Evolutionary conservation across 2,329 filamentous ascomycete species (phyloP).

Genomic region (Diaporthe citri): DNA sequence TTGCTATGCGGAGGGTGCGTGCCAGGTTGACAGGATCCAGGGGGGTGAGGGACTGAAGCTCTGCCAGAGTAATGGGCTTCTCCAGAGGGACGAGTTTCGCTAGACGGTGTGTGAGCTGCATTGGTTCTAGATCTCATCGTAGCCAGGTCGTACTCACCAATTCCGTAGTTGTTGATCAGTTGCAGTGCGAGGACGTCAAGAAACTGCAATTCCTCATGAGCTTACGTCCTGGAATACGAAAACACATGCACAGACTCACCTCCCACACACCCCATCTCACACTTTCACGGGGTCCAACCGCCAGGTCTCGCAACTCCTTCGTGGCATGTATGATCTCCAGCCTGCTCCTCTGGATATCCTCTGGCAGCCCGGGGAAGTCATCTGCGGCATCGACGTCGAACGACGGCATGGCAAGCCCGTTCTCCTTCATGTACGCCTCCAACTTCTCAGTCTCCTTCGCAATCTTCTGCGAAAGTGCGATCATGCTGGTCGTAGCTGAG

Average conservation of each 20-base stretch:
- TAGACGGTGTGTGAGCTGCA: constrained; percentile 42
- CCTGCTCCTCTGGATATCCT: constrained; percentile 59
- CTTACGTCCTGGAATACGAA: not conserved
- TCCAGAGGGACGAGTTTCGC: constrained; percentile 64
- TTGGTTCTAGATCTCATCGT: not conserved
- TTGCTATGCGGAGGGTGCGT: constrained; percentile 66
- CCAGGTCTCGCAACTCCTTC: constrained; percentile 60
- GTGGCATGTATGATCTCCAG: constrained; percentile 63
- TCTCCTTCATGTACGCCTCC: constrained; percentile 59
- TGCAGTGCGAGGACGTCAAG: constrained; percentile 64
- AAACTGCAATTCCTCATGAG: constrained; percentile 51
- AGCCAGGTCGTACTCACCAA: constrained; percentile 54
- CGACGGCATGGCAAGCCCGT: constrained; percentile 55
- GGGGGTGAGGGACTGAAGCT: constrained; percentile 59
- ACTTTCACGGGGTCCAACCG: constrained; percentile 63
- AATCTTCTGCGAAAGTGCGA: constrained; percentile 62
- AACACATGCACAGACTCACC: constrained; percentile 51
- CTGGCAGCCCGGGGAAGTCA: constrained; percentile 62
- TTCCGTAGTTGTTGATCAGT: constrained; percentile 62
- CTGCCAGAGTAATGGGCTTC: constrained; percentile 57
- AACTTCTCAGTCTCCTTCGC: constrained; percentile 62
- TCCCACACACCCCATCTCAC: constrained; percentile 66
- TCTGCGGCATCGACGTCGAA: constrained; percentile 59
- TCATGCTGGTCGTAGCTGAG: constrained; percentile 53
- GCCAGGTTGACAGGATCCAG: constrained; percentile 64